These are phyloP conservation scores for Trichosanthes cucumerina DNA, from an alignment of 306 rosid genomes.

Conservation along the genomic window DNA sequence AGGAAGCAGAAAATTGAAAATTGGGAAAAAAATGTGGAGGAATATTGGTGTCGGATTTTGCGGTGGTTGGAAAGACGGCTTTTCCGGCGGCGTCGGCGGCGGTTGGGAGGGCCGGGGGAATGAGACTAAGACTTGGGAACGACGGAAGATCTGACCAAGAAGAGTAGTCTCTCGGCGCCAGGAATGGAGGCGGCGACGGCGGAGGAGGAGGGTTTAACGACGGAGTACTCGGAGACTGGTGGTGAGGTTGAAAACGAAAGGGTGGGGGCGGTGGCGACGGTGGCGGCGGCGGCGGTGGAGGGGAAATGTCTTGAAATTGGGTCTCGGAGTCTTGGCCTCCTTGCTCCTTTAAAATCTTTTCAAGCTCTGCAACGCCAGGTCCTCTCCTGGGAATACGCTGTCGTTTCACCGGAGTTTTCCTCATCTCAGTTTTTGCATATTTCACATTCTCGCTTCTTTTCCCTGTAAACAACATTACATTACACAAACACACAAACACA, in stretches of 20 bases:
- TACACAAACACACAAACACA: too few species aligned
- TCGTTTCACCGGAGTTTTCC: conserved; percentile 24
- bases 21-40: not conserved
- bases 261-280: too few species aligned
- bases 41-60: not conserved
- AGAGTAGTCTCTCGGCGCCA: not conserved
- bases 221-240: too few species aligned
- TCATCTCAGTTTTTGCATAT: not conserved
- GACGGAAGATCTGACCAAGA: not conserved
- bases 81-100: not conserved
- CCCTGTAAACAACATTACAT: not conserved
- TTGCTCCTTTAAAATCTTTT: conserved; percentile 54
- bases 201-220: not conserved
- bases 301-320: not conserved
- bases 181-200: not conserved
- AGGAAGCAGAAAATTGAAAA: not conserved
- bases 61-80: not conserved
- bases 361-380: conserved; percentile 71
- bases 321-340: not conserved
- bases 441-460: not conserved
- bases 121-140: not conserved
- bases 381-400: conserved; percentile 57
- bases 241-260: not conserved
- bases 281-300: not conserved
- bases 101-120: not conserved